Base-by-base conservation (phyloP, 176 grass and related monocot species). In the bread wheat (Triticum aestivum) region DNA sequence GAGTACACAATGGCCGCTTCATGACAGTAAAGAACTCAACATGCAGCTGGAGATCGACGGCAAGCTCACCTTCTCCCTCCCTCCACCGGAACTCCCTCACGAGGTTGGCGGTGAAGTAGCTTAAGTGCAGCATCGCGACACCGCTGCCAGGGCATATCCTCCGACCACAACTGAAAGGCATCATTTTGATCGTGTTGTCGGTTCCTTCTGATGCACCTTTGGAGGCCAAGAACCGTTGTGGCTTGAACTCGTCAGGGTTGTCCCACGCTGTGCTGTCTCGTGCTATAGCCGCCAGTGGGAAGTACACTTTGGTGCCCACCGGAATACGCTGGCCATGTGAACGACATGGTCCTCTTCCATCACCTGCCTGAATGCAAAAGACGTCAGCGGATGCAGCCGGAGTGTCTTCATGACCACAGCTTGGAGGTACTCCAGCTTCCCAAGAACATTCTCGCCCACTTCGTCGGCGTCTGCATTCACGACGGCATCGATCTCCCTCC, bases 141-240 rank as follows among this genome's bases (percentile, higher is more conserved):
- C 38, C 54, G 34, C 58, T 72, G 9, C 34, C 81, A 0, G 70
- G 82, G 17, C 82, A 84, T 4, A 84, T 75, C 56, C 69, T 84
- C 26, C 82, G 54, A 26, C 70, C 70, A 11, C 15, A 70, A 1
- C 70, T 56, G 21, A 84, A 84, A 18, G 82, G 82, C 82, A 84
- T 84, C 82, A 84, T 84, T 59, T 24, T 63, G 70, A 64, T 44
- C 10, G 32, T 58, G 8, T 66, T 27, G 3, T 45, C 68, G 49
- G 45, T 49, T 49, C 45, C 45, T 49, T 49, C 1, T 1, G 45
- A 49, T 13, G 11, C 79, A 5, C 74, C 90, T 1, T 20, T 68
- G 12, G 78, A 73, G 17, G 82, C 51, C 21, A 92, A 0, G 75
- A 95, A 95, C 77, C 88, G 68, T 32, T 95, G 83, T 4, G 93